Percentiles rank a stretch among this genome's conserved stretches.
phyloP scores from a whole-genome alignment of 345 rosid species.

The Populus ilicifolia region DNA sequence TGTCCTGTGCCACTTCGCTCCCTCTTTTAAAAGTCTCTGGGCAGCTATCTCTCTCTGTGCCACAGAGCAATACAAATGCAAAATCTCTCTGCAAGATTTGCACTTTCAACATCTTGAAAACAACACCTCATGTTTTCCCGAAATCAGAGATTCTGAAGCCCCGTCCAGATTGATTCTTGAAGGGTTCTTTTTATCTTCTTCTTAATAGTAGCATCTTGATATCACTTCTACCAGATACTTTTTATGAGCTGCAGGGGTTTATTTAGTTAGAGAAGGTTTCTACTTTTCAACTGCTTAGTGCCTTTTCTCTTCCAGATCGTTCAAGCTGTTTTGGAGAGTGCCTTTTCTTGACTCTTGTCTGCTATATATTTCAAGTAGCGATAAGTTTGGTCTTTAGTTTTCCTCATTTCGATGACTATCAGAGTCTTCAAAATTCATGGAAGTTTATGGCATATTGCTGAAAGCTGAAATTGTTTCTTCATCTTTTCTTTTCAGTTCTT shows the following conservation, averaged over 20 bases:
- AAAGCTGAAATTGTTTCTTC: neutral
- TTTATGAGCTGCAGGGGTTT: neutral
- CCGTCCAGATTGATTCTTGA: neutral
- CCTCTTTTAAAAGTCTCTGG: neutral
- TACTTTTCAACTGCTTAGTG: too few relatives aligned
- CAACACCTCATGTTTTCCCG: neutral
- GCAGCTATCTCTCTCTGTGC: neutral
- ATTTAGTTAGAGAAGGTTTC: neutral
- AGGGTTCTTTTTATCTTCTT: neutral
- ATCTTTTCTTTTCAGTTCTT: neutral
- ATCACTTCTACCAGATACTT: neutral
- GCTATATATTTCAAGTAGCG: neutral
- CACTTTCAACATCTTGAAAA: neutral
- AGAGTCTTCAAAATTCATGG: neutral
- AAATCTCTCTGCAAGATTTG: neutral
- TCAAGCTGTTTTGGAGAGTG: neutral
- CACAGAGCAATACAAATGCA: neutral
- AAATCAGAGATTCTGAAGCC: neutral
- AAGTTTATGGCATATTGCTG: neutral
- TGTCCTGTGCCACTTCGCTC: neutral
- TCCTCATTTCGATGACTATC: neutral
- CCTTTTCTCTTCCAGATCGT: neutral
- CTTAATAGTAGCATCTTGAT: neutral
- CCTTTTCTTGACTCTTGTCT: neutral
- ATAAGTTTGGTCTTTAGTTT: neutral